phyloP scores from a whole-genome alignment of 2,329 filamentous ascomycete genomes.

The Botryosphaeria agaves region DNA sequence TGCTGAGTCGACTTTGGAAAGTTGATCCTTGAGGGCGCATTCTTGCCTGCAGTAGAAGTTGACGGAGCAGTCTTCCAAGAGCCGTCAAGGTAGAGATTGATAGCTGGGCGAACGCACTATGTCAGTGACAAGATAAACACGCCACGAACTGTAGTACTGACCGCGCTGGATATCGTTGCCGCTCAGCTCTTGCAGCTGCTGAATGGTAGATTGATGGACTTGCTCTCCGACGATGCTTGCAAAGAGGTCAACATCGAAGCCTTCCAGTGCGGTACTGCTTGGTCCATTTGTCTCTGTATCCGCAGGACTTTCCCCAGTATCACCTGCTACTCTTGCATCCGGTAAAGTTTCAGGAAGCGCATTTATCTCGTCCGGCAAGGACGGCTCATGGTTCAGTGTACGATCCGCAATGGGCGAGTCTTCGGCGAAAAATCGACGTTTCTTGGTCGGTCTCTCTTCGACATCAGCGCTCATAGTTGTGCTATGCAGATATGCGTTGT shows the following conservation, averaged over 20 bases:
- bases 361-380: conserved; percentile 14
- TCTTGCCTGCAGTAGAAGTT: conserved; percentile 1
- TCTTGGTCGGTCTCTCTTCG: conserved; percentile 40
- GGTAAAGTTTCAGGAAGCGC: conserved; percentile 10
- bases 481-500: conserved; percentile 4
- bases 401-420: conserved; percentile 17
- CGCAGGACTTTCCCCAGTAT: not conserved
- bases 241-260: conserved; percentile 38
- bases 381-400: conserved; percentile 12
- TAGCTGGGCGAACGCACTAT: no score
- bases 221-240: conserved; percentile 38
- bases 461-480: conserved; percentile 20
- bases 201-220: conserved; percentile 25
- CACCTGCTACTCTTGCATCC: not conserved
- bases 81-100: conserved; percentile 48
- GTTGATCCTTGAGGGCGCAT: no score
- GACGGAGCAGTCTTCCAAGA: conserved; percentile 32
- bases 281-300: no score
- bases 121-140: no score
- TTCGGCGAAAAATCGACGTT: conserved; percentile 44
- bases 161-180: conserved; percentile 36
- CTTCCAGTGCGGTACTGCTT: conserved; percentile 13
- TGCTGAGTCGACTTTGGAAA: no score
- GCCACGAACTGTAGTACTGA: no score
- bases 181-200: conserved; percentile 30